phyloP scores from a whole-genome alignment of 2,329 filamentous ascomycete genomes.

The Fusarium fujikuroi region DNA sequence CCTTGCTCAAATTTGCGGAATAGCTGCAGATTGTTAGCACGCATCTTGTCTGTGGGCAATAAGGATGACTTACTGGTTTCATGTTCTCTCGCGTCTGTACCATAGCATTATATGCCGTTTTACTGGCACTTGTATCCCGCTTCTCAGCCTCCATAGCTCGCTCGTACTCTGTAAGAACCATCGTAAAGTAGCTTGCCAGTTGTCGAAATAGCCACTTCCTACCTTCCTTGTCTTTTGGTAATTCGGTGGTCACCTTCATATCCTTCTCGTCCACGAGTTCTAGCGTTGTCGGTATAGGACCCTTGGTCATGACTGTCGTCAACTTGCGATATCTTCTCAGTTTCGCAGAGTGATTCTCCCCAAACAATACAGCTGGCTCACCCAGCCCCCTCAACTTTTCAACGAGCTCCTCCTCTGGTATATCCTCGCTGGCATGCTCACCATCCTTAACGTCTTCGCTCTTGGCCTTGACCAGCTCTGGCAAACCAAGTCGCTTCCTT shows the following conservation, averaged over 20 bases:
- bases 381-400: conserved; percentile 75
- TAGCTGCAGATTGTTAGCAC: conserved; percentile 58
- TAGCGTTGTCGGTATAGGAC: conserved; percentile 88
- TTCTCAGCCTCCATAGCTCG: conserved; percentile 75
- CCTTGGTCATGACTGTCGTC: conserved; percentile 70
- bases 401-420: conserved; percentile 76
- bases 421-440: conserved; percentile 65
- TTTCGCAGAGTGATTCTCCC: conserved; percentile 77
- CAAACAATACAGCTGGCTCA: conserved; percentile 82
- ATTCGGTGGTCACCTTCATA: conserved; percentile 79
- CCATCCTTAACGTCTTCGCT: conserved; percentile 58
- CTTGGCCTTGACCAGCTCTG: conserved; percentile 67
- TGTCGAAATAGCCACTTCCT: conserved; percentile 83
- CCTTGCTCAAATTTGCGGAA: conserved; percentile 89
- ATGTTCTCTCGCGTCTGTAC: conserved; percentile 88
- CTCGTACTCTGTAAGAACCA: conserved; percentile 93
- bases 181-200: conserved; percentile 93
- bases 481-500: conserved; percentile 81
- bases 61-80: conserved; percentile 67
- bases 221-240: conserved; percentile 72
- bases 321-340: conserved; percentile 77
- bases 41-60: too few relatives aligned
- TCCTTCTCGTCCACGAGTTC: conserved; percentile 83
- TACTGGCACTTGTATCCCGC: conserved; percentile 77
- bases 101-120: conserved; percentile 86